Base-by-base conservation (phyloP, 2,329 filamentous ascomycete genomes). In the Graphilbum fragrans region DNA sequence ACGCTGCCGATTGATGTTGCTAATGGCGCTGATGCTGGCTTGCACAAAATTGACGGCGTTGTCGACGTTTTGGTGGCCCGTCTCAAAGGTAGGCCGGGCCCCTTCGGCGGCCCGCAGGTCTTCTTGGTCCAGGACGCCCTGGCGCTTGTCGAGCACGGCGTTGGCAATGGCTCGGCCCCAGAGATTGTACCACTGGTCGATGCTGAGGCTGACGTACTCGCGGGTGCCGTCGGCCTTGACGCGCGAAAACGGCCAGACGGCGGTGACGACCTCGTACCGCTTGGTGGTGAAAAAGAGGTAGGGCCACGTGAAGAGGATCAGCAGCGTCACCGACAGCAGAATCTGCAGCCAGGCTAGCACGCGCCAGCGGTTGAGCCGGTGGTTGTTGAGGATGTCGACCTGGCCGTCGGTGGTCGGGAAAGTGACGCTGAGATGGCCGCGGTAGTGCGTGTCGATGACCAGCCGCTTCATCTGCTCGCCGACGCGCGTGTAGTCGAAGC, bases 231-330 rank as follows among this genome's bases (percentile, higher is more conserved):
- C 41, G 23, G 45, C 48, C 22, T 55, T 54, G 10, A 52, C 47
- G 4, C 55, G 51, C 3, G 69, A 72, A 49, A 70, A 78, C 1
- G 63, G 57, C 79, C 80, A 87, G 27, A 78, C 66, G 0, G 72
- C 69, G 19, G 66, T 63, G 3, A 75, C 69, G 3, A 83, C 77
- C 47, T 80, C 70, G 61, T 79, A 87, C 38, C 73, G 67, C 53
- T 73, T 76, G 2, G 82, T 87, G 17, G 70, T 60, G 54, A 85
- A 69, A 59, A 74, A 79, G 12, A 87, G 65, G 43, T 73, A 70
- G 0, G 82, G 82, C 82, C 82, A 87, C 3, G 72, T 64, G 49
- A 87, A 65, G 43, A 87, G 52, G 69, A 82, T 82, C 12, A 82
- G 57, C 45, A 86, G 74, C 0, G 77, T 77, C 6, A 83, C 55